A percentile compares a stretch with the other conserved stretches of the same genome.
phyloP scores from a whole-genome alignment of 805 yeast species.

The Naumovozyma castellii region DNA sequence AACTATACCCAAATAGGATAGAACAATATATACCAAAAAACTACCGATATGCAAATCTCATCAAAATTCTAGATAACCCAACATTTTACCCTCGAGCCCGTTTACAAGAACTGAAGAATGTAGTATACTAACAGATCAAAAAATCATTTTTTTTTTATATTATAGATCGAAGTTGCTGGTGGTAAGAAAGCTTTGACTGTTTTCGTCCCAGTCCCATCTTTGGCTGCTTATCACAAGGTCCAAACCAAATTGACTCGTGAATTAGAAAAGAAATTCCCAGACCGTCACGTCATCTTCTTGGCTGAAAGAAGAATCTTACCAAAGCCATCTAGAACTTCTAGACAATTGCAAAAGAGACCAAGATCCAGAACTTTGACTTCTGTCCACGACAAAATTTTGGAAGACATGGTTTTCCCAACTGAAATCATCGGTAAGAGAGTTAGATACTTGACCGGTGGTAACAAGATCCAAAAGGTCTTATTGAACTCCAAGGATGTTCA shows the following conservation, averaged over 20 bases:
- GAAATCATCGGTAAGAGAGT: constrained; percentile 99
- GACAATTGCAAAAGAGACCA: constrained; percentile 97
- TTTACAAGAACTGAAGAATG: not conserved
- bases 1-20: too few relatives aligned
- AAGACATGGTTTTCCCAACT: constrained; percentile 99
- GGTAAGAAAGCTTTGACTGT: constrained; percentile 98
- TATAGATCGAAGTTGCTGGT: constrained; percentile 82
- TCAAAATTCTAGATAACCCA: too few relatives aligned
- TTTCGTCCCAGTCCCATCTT: constrained; percentile 95
- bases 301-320: constrained; percentile 99
- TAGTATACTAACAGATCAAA: constrained; percentile 4
- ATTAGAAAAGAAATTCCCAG: constrained; percentile 99
- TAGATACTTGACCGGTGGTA: constrained; percentile 97
- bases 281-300: constrained; percentile 97
- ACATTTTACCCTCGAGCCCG: too few relatives aligned
- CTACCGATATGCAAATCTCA: too few relatives aligned
- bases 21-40: too few relatives aligned
- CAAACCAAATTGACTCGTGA: constrained; percentile 97
- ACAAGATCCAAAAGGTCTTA: constrained; percentile 94
- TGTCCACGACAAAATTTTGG: constrained; percentile 97
- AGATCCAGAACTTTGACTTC: constrained; percentile 98
- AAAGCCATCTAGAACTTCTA: constrained; percentile 93
- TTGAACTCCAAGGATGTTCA: constrained; percentile 96
- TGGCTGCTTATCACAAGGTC: constrained; percentile 89
- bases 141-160: constrained; percentile 6